phyloP scores from a whole-genome alignment of 495 filamentous ascomycete species.

The Chaetomium tenue region DNA sequence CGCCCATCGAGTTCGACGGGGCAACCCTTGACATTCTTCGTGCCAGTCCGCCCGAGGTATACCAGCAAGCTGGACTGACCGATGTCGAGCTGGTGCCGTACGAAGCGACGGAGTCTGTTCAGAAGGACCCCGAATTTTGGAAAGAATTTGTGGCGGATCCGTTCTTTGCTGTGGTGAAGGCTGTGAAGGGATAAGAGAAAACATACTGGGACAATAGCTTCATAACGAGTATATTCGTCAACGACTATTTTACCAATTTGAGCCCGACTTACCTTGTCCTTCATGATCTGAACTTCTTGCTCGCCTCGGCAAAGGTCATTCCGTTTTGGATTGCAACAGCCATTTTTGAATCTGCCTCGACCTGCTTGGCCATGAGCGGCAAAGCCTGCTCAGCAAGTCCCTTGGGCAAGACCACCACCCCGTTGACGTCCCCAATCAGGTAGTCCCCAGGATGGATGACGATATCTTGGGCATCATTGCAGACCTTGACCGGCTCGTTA shows the following conservation, averaged over 20 bases:
- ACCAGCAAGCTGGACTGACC: conserved; percentile 20
- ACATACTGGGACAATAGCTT: too few species aligned
- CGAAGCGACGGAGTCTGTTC: conserved; percentile 25
- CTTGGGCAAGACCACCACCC: conserved; percentile 50
- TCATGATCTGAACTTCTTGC: conserved; percentile 45
- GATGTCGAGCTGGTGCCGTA: conserved; percentile 25
- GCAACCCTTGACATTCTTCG: conserved; percentile 10
- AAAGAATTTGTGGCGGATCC: conserved; percentile 30
- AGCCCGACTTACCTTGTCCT: not conserved
- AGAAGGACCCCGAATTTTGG: conserved; percentile 32
- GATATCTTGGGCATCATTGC: conserved; percentile 47
- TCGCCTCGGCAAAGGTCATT: conserved; percentile 53
- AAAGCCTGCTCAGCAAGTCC: conserved; percentile 49
- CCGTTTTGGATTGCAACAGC: conserved; percentile 51
- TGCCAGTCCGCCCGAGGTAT: conserved; percentile 22
- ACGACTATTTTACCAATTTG: not conserved
- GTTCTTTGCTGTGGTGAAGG: conserved; percentile 23
- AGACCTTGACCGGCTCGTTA: conserved; percentile 41
- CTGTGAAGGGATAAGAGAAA: not conserved
- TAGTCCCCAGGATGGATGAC: conserved; percentile 57
- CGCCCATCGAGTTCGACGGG: conserved; percentile 25
- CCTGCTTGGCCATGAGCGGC: conserved; percentile 49
- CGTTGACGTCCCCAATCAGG: conserved; percentile 56
- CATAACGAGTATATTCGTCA: too few species aligned
- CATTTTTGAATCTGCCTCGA: conserved; percentile 56